Base-by-base conservation (phyloP, 2,329 filamentous ascomycete genomes). In the Eutypella sp. region DNA sequence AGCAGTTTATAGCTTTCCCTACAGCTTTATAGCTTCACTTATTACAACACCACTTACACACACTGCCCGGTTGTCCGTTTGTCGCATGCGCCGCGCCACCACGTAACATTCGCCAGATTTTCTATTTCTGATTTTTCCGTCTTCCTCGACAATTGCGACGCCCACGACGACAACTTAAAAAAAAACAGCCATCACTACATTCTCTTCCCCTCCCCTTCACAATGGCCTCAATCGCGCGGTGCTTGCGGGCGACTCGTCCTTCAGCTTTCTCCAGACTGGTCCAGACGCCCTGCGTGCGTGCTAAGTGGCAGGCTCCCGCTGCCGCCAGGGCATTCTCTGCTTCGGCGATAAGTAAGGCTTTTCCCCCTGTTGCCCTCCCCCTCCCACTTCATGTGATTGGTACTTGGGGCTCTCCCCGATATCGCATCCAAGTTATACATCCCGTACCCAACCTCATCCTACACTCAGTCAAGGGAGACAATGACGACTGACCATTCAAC, bases 171-270 rank as follows among this genome's bases (percentile, higher is more conserved):
- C n/a, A n/a, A n/a, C n/a, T n/a, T n/a, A 22, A 40, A 25, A 40
- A 4, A 4, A 20, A 40, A 10, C 19, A 40, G 24, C 9, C 5
- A 13, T 38, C 44, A 41, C 20, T 16, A 10, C 22, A 3, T 5
- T 37, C 11, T 4, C 7, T 6, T 4, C 13, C 13, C 11, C 18
- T 20, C 15, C 6, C 9, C 33, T 13, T 19, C 34, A 49, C 13
- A n/a, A 62, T 62, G 59, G 78, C 80, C 55, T 82, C 80, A 69
- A 76, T 84, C 68, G 73, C 75, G 61, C 73, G 78, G 58, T 74
- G 73, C 62, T 63, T 79, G 53, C 69, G 73, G 66, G 68, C 69
- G 52, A 70, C 71, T 50, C 70, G 75, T 53, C 73, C 76, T 50
- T 66, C 71, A 52, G 65, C 65, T 41, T 58, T 74, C 57, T 59